phyloP scores from a whole-genome alignment of 2,329 filamentous ascomycete species.

The Xenosphaeropsis pyriputrescens region DNA sequence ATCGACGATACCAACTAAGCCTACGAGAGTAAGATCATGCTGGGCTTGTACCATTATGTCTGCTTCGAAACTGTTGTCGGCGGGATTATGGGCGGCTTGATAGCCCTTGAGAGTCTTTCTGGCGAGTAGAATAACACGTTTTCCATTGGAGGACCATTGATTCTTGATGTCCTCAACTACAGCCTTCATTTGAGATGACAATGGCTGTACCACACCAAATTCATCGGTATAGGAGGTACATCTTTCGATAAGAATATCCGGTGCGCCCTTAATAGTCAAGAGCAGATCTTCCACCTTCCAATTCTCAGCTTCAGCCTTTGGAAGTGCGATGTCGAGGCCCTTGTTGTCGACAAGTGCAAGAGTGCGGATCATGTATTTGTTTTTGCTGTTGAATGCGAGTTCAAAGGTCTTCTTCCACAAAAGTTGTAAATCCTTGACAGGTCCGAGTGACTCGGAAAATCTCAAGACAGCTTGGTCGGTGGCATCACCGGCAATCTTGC shows the following conservation, averaged over 20 bases:
- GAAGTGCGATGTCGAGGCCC: slow-evolving; percentile 4
- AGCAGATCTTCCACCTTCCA: slow-evolving; percentile 15
- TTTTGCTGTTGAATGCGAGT: slow-evolving; percentile 65
- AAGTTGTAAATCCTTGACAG: slow-evolving; percentile 40
- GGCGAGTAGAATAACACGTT: slow-evolving; percentile 50
- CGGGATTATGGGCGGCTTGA: slow-evolving; percentile 3
- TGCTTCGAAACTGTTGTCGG: slow-evolving; percentile 35
- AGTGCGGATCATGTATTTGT: slow-evolving; percentile 62
- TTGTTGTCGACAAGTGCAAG: slow-evolving; percentile 30
- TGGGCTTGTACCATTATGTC: slow-evolving; percentile 34
- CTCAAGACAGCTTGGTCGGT: slow-evolving; percentile 60
- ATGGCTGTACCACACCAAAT: slow-evolving; percentile 33
- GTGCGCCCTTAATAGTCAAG: slow-evolving; percentile 60
- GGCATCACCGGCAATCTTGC: slow-evolving; percentile 57
- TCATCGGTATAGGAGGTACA: slow-evolving; percentile 34
- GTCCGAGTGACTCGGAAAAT: slow-evolving; percentile 48
- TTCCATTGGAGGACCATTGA: slow-evolving; percentile 50
- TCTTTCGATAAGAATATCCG: slow-evolving; percentile 51
- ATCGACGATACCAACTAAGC: slow-evolving; percentile 39
- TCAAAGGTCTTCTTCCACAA: slow-evolving; percentile 52
- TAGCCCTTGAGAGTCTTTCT: slow-evolving; percentile 26
- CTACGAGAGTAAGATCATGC: slow-evolving; percentile 31
- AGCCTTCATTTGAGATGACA: slow-evolving; percentile 27
- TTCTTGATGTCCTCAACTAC: slow-evolving; percentile 45
- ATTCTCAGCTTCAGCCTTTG: slow-evolving; percentile 1